Base-by-base conservation (phyloP, 148 eudicot genomes). In the Silene uniflora region DNA sequence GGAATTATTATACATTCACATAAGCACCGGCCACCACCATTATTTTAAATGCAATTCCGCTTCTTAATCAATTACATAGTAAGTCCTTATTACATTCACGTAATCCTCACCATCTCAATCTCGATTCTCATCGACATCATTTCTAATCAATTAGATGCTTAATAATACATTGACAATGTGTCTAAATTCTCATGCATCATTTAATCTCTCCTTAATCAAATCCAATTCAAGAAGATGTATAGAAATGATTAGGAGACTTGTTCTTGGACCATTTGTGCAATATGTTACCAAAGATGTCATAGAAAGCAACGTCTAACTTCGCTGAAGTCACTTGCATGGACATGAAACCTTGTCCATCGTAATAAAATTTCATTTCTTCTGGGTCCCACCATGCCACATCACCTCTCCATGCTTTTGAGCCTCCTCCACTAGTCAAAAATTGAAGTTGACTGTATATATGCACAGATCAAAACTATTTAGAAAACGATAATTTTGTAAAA, bases 261-360 rank as follows among this genome's bases (percentile, higher is more conserved):
- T 85, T 73, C 21, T 67, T 80, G 29, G 73, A 73, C 93, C 91
- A 91, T 25, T 76, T 83, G 82, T 94, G 97, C 63, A 91, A 67
- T 17, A 84, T 82, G 44, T 77, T 83, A 23, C 97, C 97, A 44
- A 27, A 69, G 32, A 85, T 79, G 75, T 94, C 96, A 66, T 86
- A 90, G 77, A 87, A 94, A 1, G 32, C 73, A 11, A 91, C 68
- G 21, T 81, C 71, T 13, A 78, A 77, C 8, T 81, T 75, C 0
- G 71, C 22, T 69, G 65, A 52, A 19, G 83, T 83, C 29, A 94
- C 67, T 70, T 86, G 79, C 70, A 91, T 60, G 8, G 96, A 84
- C 92, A 90, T 91, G 25, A 90, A 94, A 32, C 98, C 97, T 89
- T 94, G 98, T 0, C 98, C 97, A 65, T 94, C 97, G 52, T 94